Conservation (phyloP, 768 basidiomycete genomes). For the Tubosaeta sp. region DNA sequence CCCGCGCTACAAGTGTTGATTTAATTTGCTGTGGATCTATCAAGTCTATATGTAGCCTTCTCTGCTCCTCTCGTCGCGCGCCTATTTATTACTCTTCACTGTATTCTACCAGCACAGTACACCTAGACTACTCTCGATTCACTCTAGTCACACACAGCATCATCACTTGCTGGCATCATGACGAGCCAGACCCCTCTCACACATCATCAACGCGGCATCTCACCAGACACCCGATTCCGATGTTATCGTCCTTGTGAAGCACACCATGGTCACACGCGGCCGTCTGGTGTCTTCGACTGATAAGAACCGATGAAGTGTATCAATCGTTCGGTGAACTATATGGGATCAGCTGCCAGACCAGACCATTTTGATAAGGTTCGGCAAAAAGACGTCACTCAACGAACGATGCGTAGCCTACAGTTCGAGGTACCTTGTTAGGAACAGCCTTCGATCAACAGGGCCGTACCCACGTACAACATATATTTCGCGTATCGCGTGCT, state of each 20-base stretch:
- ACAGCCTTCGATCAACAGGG: neutral
- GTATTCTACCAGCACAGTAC: slow-evolving; percentile 16
- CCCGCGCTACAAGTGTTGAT: slow-evolving; percentile 8
- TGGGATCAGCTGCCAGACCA: slow-evolving; percentile 18
- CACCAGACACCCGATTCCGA: slow-evolving; percentile 4
- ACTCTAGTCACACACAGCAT: neutral
- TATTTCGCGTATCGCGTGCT: slow-evolving; percentile 28
- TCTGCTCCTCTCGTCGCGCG: neutral
- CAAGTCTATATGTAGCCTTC: neutral
- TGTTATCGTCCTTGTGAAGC: slow-evolving; percentile 5
- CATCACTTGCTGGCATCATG: neutral
- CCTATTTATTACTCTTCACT: slow-evolving; percentile 10
- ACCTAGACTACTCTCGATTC: neutral
- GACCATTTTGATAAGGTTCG: slow-evolving; percentile 26
- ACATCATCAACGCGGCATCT: slow-evolving; percentile 1
- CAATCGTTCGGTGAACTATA: slow-evolving; percentile 18
- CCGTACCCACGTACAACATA: slow-evolving; percentile 11
- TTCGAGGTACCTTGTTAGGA: neutral
- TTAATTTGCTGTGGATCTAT: neutral
- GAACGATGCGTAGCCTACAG: slow-evolving; percentile 29
- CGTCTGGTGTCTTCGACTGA: slow-evolving; percentile 2
- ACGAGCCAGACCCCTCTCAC: neutral
- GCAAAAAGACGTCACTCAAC: slow-evolving; percentile 34
- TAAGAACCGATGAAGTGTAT: slow-evolving; percentile 19
- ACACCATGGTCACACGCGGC: neutral